Conservation (phyloP, 805 yeast genomes). For the Lipomyces orientalis region DNA sequence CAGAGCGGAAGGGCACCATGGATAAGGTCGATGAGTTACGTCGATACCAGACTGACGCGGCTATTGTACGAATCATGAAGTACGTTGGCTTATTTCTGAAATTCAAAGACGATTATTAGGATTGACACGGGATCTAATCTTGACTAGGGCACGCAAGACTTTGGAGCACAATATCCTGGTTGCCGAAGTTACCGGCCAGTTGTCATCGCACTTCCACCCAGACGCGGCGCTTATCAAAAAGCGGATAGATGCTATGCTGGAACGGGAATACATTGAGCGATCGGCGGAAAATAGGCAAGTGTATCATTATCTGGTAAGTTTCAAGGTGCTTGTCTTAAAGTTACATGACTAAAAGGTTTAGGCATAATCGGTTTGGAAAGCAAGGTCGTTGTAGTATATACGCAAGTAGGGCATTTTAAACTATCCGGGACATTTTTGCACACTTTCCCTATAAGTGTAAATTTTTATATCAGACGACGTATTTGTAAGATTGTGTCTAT, state of each 20-base stretch:
- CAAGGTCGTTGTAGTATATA: background rate
- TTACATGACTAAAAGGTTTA: background rate
- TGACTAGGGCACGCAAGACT: conserved; percentile 55
- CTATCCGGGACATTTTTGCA: background rate
- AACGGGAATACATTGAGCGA: conserved; percentile 79
- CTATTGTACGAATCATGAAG: conserved; percentile 87
- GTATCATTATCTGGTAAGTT: conserved; percentile 73
- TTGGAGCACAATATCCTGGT: conserved; percentile 68
- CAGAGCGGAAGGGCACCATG: conserved; percentile 57
- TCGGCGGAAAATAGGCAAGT: conserved; percentile 63
- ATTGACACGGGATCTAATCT: background rate
- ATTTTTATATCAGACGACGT: background rate
- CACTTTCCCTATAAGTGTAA: background rate
- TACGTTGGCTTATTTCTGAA: background rate
- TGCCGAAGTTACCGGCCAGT: conserved; percentile 65
- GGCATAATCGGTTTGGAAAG: background rate
- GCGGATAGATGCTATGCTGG: conserved; percentile 75
- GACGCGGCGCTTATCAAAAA: conserved; percentile 69
- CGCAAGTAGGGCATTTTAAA: background rate
- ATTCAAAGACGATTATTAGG: background rate
- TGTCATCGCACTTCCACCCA: conserved; percentile 70
- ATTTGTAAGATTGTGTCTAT: background rate
- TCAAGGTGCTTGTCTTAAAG: background rate
- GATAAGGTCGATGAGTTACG: conserved; percentile 67
- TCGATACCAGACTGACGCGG: conserved; percentile 76